Evolutionary conservation across 2,329 filamentous ascomycete genomes (phyloP).

Genomic region (Onygenales sp.): DNA sequence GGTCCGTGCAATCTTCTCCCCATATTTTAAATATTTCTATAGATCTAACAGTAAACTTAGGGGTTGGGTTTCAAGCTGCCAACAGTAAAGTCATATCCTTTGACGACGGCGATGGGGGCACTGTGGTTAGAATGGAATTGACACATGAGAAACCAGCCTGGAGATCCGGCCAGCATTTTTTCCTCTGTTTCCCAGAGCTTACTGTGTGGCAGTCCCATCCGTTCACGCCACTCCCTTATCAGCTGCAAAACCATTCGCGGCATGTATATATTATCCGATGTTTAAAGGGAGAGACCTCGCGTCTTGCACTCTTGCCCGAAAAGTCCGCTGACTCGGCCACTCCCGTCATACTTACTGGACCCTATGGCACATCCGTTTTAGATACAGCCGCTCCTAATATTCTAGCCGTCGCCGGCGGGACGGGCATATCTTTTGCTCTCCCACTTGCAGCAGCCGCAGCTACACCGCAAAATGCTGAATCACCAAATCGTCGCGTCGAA

Average conservation of each 20-base stretch:
- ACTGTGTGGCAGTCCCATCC: slow-evolving; percentile 66
- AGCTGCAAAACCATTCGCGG: slow-evolving; percentile 16
- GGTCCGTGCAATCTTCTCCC: background rate
- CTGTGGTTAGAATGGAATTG: slow-evolving; percentile 58
- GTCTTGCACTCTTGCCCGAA: slow-evolving; percentile 39
- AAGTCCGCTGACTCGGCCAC: slow-evolving; percentile 30
- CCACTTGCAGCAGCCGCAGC: slow-evolving; percentile 38
- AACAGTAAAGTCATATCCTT: slow-evolving; percentile 46
- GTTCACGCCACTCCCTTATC: slow-evolving; percentile 50
- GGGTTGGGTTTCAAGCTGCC: slow-evolving; percentile 46
- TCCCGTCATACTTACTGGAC: slow-evolving; percentile 51
- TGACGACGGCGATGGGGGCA: slow-evolving; percentile 46
- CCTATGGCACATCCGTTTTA: slow-evolving; percentile 49
- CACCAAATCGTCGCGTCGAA: slow-evolving; percentile 30
- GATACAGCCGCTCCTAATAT: slow-evolving; percentile 38
- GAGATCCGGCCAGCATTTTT: slow-evolving; percentile 63
- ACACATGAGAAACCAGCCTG: slow-evolving; percentile 52
- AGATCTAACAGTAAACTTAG: slow-evolving; percentile 15
- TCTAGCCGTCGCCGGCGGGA: slow-evolving; percentile 49
- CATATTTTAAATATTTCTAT: background rate
- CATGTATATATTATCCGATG: slow-evolving; percentile 28
- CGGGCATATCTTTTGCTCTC: slow-evolving; percentile 49
- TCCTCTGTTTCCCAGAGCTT: slow-evolving; percentile 55
- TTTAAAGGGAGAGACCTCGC: slow-evolving; percentile 47
- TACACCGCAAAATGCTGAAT: background rate